Percentiles rank a stretch among this genome's conserved stretches.
Conservation (phyloP, 306 rosid genomes). For the Alnus glutinosa region DNA sequence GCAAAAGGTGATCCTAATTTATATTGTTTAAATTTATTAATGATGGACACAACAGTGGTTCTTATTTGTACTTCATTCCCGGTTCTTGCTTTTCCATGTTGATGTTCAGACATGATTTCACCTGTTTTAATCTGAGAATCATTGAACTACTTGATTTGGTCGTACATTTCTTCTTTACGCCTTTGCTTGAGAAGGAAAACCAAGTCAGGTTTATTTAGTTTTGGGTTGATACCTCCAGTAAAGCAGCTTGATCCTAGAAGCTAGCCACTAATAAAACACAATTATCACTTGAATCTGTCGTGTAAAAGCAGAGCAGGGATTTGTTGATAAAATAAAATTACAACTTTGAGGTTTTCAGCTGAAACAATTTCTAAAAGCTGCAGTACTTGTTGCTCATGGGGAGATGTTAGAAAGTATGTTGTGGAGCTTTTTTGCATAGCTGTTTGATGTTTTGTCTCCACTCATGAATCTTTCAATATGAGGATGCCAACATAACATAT, state of each 20-base stretch:
- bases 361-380: too few relatives aligned
- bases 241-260: not conserved
- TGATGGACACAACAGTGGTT: slow-evolving; percentile 9
- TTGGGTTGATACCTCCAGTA: not conserved
- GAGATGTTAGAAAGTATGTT: not conserved
- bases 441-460: not conserved
- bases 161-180: not conserved
- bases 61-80: not conserved
- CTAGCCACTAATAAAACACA: not conserved
- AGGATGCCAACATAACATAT: not conserved
- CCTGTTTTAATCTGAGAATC: not conserved
- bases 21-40: slow-evolving; percentile 9
- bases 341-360: not conserved
- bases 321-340: too few relatives aligned
- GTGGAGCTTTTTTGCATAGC: not conserved
- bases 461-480: not conserved
- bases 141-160: not conserved
- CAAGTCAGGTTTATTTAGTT: not conserved
- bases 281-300: too few relatives aligned
- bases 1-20: slow-evolving; percentile 60
- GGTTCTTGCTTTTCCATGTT: not conserved
- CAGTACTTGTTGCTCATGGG: too few relatives aligned
- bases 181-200: not conserved
- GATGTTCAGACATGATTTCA: not conserved
- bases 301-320: too few relatives aligned